phyloP scores from a whole-genome alignment of 371 early-diverging fungal genomes.

The Mortierella sp. region DNA sequence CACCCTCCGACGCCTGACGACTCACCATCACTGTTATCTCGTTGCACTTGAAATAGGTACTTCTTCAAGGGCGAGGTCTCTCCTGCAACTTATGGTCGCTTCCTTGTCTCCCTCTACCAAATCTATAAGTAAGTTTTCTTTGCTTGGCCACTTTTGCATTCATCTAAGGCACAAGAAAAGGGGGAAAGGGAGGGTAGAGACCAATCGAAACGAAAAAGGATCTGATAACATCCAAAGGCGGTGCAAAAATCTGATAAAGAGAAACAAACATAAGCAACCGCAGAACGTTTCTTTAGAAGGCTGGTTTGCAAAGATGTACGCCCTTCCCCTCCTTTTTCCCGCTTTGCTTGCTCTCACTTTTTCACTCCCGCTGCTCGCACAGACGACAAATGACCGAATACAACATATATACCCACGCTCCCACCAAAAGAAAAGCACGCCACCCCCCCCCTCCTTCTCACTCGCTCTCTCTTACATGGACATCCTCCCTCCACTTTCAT shows the following conservation, averaged over 20 bases:
- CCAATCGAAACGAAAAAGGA: not conserved
- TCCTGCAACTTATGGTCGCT: constrained; percentile 34
- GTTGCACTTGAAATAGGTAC: constrained; percentile 11
- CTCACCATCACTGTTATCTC: not conserved
- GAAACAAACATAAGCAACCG: no score
- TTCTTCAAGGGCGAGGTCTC: constrained; percentile 56
- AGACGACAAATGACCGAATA: not conserved
- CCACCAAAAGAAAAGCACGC: constrained; percentile 3
- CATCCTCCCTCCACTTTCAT: not conserved
- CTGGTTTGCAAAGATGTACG: not conserved
- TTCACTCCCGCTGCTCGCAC: not conserved
- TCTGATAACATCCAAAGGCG: not conserved
- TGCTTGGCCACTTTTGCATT: not conserved
- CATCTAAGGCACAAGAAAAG: not conserved
- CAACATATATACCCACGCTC: not conserved
- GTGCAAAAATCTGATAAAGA: constrained; percentile 5
- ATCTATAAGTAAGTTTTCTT: constrained; percentile 33
- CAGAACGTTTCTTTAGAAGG: not conserved
- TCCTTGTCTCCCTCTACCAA: constrained; percentile 52
- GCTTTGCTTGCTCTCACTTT: not conserved
- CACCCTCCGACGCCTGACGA: not conserved
- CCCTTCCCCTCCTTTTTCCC: not conserved
- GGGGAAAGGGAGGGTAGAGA: not conserved
- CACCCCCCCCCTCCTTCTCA: not conserved
- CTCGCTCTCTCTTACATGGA: not conserved